phyloP scores from a whole-genome alignment of 2,329 filamentous ascomycete genomes.

The Pestalotiopsis sp. region DNA sequence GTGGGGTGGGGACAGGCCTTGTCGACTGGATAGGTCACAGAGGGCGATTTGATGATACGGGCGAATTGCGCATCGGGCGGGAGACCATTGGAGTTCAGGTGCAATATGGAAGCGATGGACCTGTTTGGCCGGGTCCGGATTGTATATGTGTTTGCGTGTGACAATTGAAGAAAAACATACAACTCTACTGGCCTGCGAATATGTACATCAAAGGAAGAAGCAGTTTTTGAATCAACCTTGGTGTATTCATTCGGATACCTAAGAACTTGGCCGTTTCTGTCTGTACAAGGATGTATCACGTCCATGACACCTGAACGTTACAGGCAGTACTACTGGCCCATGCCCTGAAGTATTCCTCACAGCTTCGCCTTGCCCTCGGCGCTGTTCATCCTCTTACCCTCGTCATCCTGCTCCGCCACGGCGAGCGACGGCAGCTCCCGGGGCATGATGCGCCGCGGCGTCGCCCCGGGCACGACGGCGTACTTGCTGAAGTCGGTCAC shows the following conservation, averaged over 20 bases:
- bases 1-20: neutral
- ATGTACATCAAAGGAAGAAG: neutral
- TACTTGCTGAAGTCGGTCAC: conserved; percentile 76
- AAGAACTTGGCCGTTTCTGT: too few relatives aligned
- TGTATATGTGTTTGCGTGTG: conserved; percentile 1
- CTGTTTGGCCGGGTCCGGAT: neutral
- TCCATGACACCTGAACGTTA: too few relatives aligned
- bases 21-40: neutral
- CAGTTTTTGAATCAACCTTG: too few relatives aligned
- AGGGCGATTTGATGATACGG: neutral
- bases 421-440: conserved; percentile 66
- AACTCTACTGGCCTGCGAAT: neutral
- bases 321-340: too few relatives aligned
- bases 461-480: conserved; percentile 47
- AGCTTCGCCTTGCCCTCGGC: conserved; percentile 42
- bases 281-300: neutral
- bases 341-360: conserved; percentile 21
- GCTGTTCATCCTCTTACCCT: conserved; percentile 74
- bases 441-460: conserved; percentile 80
- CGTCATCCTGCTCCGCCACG: conserved; percentile 79
- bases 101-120: neutral
- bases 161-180: neutral
- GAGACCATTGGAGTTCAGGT: neutral
- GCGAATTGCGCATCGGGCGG: neutral
- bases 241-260: too few relatives aligned